A percentile compares a stretch with the other conserved stretches of the same genome.
Evolutionary conservation across 176 grass and related monocot genomes (phyloP).

Genomic region (Carex myosuroides): DNA sequence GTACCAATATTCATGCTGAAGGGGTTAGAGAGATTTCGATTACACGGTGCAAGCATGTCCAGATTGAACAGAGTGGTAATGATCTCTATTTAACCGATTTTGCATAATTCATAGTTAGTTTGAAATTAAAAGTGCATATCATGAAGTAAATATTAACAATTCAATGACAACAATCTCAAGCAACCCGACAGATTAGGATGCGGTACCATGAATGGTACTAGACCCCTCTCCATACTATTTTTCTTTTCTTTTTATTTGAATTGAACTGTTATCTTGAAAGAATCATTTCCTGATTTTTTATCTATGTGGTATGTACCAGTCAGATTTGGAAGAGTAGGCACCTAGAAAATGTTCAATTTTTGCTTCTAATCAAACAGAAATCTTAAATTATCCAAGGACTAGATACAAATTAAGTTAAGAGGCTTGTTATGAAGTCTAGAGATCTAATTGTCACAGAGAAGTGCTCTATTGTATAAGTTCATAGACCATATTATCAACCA

Average conservation of each 20-base stretch:
- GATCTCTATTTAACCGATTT: neutral
- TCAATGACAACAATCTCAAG: neutral
- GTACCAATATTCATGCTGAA: constrained; percentile 33
- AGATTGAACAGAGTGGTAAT: constrained; percentile 38
- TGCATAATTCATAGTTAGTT: neutral
- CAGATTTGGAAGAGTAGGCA: neutral
- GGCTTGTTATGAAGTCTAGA: neutral
- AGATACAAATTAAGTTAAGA: neutral
- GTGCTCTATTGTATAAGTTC: too few relatives aligned
- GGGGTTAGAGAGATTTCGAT: constrained; percentile 33
- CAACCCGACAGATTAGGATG: neutral
- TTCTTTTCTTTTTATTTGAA: neutral
- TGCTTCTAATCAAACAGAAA: neutral
- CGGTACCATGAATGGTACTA: neutral
- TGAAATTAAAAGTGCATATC: neutral
- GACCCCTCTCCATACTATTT: neutral
- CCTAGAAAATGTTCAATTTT: neutral
- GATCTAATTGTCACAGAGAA: neutral
- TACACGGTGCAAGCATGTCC: constrained; percentile 29
- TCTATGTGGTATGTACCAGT: neutral
- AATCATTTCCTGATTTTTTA: neutral
- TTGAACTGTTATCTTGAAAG: neutral
- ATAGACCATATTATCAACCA: neutral
- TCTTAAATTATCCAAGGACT: neutral
- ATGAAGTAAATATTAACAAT: neutral